Conservation (phyloP, 345 rosid genomes). For the Luvunga scandens region DNA sequence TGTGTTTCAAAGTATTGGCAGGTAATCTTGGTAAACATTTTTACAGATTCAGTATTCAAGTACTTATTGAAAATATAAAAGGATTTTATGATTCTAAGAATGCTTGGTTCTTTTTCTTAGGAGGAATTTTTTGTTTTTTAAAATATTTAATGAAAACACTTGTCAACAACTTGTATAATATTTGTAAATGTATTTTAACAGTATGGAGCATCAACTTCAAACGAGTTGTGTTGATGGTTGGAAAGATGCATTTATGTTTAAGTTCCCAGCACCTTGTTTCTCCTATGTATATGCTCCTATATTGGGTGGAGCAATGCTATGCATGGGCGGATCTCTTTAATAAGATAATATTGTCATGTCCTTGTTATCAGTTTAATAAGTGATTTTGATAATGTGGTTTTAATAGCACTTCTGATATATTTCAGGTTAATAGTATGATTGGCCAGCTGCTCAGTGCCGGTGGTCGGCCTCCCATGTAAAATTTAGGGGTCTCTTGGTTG, state of each 20-base stretch:
- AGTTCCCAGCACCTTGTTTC: neutral
- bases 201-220: neutral
- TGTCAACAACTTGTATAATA: neutral
- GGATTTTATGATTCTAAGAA: neutral
- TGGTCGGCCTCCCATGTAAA: conserved; percentile 65
- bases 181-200: neutral
- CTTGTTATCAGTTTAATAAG: neutral
- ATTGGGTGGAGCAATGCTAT: neutral
- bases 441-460: conserved; percentile 91
- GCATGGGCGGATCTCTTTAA: neutral
- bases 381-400: neutral
- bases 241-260: neutral
- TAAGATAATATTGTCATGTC: neutral
- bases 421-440: conserved; percentile 78
- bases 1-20: conserved; percentile 95
- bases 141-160: neutral
- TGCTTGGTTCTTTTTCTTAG: neutral
- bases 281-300: neutral
- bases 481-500: conserved; percentile 8
- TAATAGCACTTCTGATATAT: neutral
- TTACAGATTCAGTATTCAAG: neutral
- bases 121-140: neutral
- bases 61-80: neutral
- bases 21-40: conserved; percentile 33
- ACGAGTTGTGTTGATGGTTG: neutral